Base-by-base conservation (phyloP, 2,329 filamentous ascomycete species). In the Ploettnerulaceae sp. region DNA sequence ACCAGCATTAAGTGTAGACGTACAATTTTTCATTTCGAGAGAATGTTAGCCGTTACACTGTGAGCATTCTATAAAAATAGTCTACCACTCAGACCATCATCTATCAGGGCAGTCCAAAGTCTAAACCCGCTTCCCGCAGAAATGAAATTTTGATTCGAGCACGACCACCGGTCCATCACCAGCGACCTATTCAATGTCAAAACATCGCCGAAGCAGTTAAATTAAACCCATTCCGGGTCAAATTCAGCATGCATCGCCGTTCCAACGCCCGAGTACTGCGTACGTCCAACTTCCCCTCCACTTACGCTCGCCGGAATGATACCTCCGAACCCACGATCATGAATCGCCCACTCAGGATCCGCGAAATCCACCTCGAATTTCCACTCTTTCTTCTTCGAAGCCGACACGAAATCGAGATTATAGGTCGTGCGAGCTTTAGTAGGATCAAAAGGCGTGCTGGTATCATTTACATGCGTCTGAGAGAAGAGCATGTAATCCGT, bases 201-300 rank as follows among this genome's bases (percentile, higher is more conserved):
- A n/a, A n/a, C n/a, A n/a, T n/a, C n/a, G n/a, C n/a, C 7, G 6
- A n/a, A 14, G 28, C n/a, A 35, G 17, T 4, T 5, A 6, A 21
- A 3, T 36, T 9, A 36, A n/a, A 24, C 34, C 34, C 34, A 36
- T 1, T 5, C 18, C 7, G 8, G 8, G 34, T n/a, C 34, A 24
- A 36, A 36, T n/a, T 36, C 34, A 36, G 34, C 34, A n/a, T 36
- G 34, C 34, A 36, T 36, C 3, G 34, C 34, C 4, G 34, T 36
- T 4, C 34, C 34, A 15, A 24, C 11, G n/a, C 34, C 34, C 5
- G 18, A 24, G 20, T 14, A 36, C 12, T n/a, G 8, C 20, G 22
- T 9, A 21, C 34, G 17, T n/a, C 34, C 34, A 24, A 36, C 34
- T 9, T 36, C 34, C 7, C 34, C 34, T 24, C 34, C 34, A 4